These are phyloP conservation scores for Sporothrix schenckii DNA, from an alignment of 2,329 filamentous ascomycete genomes.

Conservation along the genomic window DNA sequence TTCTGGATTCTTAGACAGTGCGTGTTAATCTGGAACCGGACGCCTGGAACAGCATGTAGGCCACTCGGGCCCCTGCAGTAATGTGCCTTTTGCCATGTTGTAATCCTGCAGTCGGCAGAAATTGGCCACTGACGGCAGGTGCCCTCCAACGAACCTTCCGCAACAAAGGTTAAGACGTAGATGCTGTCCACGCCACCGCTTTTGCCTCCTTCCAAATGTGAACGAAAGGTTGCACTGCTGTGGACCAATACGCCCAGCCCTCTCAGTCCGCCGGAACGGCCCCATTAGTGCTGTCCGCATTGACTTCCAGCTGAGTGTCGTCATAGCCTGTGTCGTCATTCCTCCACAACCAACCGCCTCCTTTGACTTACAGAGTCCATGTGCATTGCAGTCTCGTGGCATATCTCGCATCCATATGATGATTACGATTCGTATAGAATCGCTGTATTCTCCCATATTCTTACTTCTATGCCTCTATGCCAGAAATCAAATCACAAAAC, in stretches of 20 bases:
- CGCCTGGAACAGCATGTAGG: slow-evolving; percentile 1
- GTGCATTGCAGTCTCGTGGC: not conserved
- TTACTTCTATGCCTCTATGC: not conserved
- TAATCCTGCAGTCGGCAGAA: not conserved
- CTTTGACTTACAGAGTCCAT: not conserved
- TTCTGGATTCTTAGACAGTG: not conserved
- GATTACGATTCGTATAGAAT: not conserved
- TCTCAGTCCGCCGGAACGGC: slow-evolving; percentile 9
- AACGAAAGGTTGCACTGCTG: not conserved
- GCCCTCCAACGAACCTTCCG: not conserved
- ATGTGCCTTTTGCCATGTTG: not conserved
- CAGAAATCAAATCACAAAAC: slow-evolving; percentile 9
- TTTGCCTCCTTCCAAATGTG: not conserved
- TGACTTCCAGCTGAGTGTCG: not conserved
- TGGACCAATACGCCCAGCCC: not conserved
- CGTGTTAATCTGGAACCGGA: slow-evolving; percentile 16
- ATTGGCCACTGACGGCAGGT: not conserved
- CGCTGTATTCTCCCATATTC: not conserved
- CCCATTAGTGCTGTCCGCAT: slow-evolving; percentile 1
- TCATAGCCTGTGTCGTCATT: slow-evolving; percentile 17
- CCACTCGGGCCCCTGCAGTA: not conserved
- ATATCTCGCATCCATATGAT: not conserved
- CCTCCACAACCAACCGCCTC: not conserved
- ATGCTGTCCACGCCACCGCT: not conserved
- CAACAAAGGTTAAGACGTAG: not conserved